phyloP scores from a whole-genome alignment of 139 green algal species.

The Coccomyxa sp. region DNA sequence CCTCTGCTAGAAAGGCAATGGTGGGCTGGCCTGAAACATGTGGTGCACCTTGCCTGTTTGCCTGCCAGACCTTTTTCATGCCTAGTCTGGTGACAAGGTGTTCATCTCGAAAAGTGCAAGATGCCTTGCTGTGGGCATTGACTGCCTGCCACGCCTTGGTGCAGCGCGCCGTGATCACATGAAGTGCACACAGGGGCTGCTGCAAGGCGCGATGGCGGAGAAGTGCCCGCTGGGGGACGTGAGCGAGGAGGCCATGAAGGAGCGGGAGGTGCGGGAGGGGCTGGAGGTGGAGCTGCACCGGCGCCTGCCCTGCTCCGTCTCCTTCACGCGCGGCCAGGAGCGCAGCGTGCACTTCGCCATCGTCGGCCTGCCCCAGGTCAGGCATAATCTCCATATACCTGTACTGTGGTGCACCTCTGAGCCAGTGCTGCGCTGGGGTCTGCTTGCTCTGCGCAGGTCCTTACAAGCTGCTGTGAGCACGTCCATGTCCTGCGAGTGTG shows the following conservation, averaged over 20 bases:
- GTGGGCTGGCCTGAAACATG: too few relatives aligned
- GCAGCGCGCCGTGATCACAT: not conserved
- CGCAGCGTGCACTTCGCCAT: conserved; percentile 63
- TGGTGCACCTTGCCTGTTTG: not conserved
- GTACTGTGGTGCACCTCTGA: not conserved
- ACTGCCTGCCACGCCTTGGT: not conserved
- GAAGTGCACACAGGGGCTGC: conserved; percentile 20
- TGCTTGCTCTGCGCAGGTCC: not conserved
- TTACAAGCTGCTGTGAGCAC: not conserved
- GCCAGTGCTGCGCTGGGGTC: not conserved
- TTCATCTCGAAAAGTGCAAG: not conserved
- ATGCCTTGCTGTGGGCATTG: not conserved
- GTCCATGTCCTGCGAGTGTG: not conserved
- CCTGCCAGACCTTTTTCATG: too few relatives aligned
- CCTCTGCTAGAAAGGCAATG: not conserved
- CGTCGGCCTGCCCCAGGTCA: conserved; percentile 11
- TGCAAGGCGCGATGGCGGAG: conserved; percentile 15
- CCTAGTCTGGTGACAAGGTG: not conserved
- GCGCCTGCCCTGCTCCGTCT: conserved; percentile 63
- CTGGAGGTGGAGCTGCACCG: conserved; percentile 28
- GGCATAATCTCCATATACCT: not conserved
- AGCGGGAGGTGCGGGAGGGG: conserved; percentile 39
- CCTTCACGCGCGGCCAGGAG: conserved; percentile 70
- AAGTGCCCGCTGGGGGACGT: conserved; percentile 11
- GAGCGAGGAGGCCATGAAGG: conserved; percentile 30